These are phyloP conservation scores for Xanthoceras sorbifolium DNA, from an alignment of 345 rosid genomes.

Conservation along the genomic window DNA sequence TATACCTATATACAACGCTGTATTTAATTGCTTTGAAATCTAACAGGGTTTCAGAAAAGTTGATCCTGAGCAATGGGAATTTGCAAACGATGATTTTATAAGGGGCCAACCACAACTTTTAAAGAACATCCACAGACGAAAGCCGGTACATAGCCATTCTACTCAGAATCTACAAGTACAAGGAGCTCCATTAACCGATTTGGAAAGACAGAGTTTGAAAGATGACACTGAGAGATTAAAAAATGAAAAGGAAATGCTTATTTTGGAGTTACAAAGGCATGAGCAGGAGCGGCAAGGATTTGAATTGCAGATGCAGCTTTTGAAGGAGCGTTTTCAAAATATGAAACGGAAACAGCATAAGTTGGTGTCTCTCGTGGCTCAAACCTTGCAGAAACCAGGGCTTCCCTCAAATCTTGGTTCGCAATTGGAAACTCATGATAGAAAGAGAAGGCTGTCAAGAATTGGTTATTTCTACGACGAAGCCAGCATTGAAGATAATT, in stretches of 20 bases:
- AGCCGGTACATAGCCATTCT: constrained; percentile 95
- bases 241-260: constrained; percentile 57
- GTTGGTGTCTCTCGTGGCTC: constrained; percentile 52
- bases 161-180: constrained; percentile 55
- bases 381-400: constrained; percentile 66
- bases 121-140: constrained; percentile 89
- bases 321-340: constrained; percentile 65
- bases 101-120: constrained; percentile 71
- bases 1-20: background rate
- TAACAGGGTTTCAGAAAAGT: constrained; percentile 79
- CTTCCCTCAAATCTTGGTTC: constrained; percentile 56
- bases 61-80: constrained; percentile 95
- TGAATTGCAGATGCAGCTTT: constrained; percentile 51
- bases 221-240: constrained; percentile 63
- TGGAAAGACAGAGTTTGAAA: constrained; percentile 64
- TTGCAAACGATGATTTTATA: constrained; percentile 79
- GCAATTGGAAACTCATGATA: constrained; percentile 51
- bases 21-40: constrained; percentile 19
- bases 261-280: constrained; percentile 51
- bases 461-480: constrained; percentile 47
- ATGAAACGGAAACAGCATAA: constrained; percentile 63
- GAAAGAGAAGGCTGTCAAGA: constrained; percentile 70
- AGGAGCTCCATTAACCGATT: constrained; percentile 53
- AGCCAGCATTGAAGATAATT: constrained; percentile 42
- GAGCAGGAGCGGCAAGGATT: constrained; percentile 58